Conservation (phyloP, 371 early-diverging fungal species). For the Mycotypha africana region DNA sequence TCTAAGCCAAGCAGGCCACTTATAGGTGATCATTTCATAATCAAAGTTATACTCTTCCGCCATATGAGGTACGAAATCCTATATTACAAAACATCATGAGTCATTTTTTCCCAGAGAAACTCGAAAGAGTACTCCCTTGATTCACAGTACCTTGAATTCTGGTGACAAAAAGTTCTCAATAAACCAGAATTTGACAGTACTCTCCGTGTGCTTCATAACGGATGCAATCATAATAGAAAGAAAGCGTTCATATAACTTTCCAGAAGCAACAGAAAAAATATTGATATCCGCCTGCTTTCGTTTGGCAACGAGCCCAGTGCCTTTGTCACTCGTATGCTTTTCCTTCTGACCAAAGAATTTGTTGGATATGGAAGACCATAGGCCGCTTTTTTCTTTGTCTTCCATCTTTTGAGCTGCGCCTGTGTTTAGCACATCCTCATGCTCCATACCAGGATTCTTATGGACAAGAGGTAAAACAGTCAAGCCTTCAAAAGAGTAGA, state of each 20-base stretch:
- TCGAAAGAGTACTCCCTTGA: too few relatives aligned
- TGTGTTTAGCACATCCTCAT: constrained; percentile 64
- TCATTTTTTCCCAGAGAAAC: too few relatives aligned
- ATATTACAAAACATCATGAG: neutral
- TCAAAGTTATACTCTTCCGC: constrained; percentile 80
- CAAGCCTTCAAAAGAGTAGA: constrained; percentile 78
- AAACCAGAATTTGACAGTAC: constrained; percentile 94
- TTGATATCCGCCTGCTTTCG: constrained; percentile 68
- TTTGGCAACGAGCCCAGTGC: constrained; percentile 1
- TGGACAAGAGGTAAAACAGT: constrained; percentile 72
- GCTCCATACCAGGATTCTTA: constrained; percentile 79
- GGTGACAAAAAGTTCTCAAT: constrained; percentile 96
- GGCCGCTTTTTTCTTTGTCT: constrained; percentile 25
- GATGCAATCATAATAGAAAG: constrained; percentile 94
- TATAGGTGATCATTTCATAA: constrained; percentile 92
- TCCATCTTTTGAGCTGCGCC: constrained; percentile 6
- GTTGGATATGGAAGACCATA: constrained; percentile 43
- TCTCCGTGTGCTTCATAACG: constrained; percentile 82
- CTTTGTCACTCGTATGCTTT: neutral
- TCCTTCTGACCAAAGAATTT: constrained; percentile 12
- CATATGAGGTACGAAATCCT: constrained; percentile 87
- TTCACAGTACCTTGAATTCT: constrained; percentile 67
- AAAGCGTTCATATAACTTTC: constrained; percentile 95
- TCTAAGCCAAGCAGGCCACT: constrained; percentile 96
- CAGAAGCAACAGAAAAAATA: constrained; percentile 95